Percentiles rank a stretch among this genome's conserved stretches.
Evolutionary conservation across 2,329 filamentous ascomycete genomes (phyloP).

Genomic region (Fonsecaea erecta): DNA sequence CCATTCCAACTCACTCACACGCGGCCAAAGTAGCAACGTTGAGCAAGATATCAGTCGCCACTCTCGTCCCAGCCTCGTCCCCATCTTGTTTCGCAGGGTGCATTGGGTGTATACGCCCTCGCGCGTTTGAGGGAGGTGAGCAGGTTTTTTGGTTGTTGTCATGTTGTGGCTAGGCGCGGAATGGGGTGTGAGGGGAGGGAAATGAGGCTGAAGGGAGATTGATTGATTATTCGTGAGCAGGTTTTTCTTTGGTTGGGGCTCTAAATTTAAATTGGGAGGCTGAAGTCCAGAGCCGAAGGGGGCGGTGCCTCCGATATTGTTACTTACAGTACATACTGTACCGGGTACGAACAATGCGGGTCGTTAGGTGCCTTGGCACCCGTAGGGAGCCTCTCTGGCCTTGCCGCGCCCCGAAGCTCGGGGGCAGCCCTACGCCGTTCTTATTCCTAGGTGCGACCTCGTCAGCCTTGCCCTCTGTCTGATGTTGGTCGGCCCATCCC

Average conservation of each 20-base stretch:
- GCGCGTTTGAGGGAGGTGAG: background rate
- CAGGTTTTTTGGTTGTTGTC: background rate
- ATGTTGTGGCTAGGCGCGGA: background rate
- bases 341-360: too few relatives aligned
- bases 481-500: too few relatives aligned
- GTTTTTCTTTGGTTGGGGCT: background rate
- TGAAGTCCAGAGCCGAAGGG: background rate
- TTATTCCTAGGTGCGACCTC: too few relatives aligned
- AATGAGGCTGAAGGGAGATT: background rate
- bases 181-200: background rate
- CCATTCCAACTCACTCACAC: background rate
- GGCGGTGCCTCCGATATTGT: background rate
- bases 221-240: background rate
- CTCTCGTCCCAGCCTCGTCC: background rate
- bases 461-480: too few relatives aligned
- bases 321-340: too few relatives aligned
- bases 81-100: background rate
- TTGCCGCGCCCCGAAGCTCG: too few relatives aligned
- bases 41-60: background rate
- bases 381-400: too few relatives aligned
- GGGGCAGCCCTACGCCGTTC: too few relatives aligned
- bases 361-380: background rate
- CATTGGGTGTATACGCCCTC: too few relatives aligned
- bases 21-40: background rate
- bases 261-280: background rate